Base-by-base conservation (phyloP, 352 stramenopile genomes). In the Phytophthora foliorum region DNA sequence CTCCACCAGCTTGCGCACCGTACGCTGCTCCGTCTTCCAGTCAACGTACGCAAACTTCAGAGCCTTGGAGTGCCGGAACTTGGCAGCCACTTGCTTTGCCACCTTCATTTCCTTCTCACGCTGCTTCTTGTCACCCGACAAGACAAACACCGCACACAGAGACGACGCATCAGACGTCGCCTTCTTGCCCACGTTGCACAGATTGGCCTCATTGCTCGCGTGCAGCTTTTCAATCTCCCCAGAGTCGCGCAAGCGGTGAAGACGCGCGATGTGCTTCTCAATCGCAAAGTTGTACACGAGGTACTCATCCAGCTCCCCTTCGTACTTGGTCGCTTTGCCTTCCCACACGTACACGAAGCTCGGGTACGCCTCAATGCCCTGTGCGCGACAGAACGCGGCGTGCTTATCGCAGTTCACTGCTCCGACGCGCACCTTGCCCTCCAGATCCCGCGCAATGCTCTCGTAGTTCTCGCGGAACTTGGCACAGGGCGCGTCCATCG, bases 281-380 rank as follows among this genome's bases (percentile, higher is more conserved):
- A 94, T 82, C 1, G 88, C 88, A 74, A 95, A 95, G 38, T 93
- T 93, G 68, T 93, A 94, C 48, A 95, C 83, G 17, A 72, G 55
- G 57, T 92, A 94, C 66, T 95, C 88, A 63, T 92, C 86, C 54
- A 92, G 32, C 4, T 88, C 80, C n/a, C 87, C 88, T 2, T 91
- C 75, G 51, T 80, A 92, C 42, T 68, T 61, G 25, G 49, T 75
- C 8, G 67, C 63, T 54, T 90, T 66, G 39, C 80, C 82, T 58
- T 91, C 61, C 81, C 81, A 93, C 11, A 94, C 66, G 62, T 95
- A 93, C 22, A 72, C 76, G 51, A 93, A 95, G n/a, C 63, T 72
- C 16, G 88, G 88, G 24, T 74, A 81, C 10, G 52, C 63, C 19
- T 75, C 45, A 3, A 90, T 63, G 1, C 58, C 51, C 63, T 82